Percentiles rank a stretch among this genome's conserved stretches.
Evolutionary conservation across 2,329 filamentous ascomycete species (phyloP).

Genomic region (Tolypocladium ovalisporum): DNA sequence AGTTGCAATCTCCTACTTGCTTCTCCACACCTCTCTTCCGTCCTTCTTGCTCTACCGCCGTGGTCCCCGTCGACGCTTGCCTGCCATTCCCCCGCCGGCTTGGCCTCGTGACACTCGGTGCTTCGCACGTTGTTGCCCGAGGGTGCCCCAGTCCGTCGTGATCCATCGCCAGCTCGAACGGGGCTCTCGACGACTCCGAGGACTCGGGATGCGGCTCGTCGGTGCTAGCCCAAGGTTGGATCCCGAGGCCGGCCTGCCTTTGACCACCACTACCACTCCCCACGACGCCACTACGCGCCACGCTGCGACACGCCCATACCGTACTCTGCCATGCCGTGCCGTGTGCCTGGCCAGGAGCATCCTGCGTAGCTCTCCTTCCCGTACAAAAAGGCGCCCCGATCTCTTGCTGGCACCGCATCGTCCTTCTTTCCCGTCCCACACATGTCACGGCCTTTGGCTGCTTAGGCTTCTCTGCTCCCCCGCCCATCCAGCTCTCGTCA

Average conservation of each 20-base stretch:
- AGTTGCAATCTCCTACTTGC: not conserved
- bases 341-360: not conserved
- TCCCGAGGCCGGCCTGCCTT: not conserved
- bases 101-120: conserved; percentile 5
- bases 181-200: too few species aligned
- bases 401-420: not conserved
- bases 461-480: not conserved
- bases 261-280: not conserved
- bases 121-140: not conserved
- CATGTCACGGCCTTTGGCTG: not conserved
- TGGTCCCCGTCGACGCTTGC: not conserved
- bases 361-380: not conserved
- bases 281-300: not conserved
- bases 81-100: not conserved
- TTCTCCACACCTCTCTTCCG: not conserved
- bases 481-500: too few species aligned
- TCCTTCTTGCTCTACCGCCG: not conserved
- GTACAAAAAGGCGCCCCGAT: conserved; percentile 1
- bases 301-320: not conserved
- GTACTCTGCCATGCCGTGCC: not conserved
- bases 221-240: not conserved
- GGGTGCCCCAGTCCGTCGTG: not conserved
- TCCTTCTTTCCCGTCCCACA: not conserved
- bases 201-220: too few species aligned
- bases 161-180: conserved; percentile 1